These are phyloP conservation scores for Phytophthora colocasiae DNA, from an alignment of 352 stramenopile genomes.

Conservation along the genomic window DNA sequence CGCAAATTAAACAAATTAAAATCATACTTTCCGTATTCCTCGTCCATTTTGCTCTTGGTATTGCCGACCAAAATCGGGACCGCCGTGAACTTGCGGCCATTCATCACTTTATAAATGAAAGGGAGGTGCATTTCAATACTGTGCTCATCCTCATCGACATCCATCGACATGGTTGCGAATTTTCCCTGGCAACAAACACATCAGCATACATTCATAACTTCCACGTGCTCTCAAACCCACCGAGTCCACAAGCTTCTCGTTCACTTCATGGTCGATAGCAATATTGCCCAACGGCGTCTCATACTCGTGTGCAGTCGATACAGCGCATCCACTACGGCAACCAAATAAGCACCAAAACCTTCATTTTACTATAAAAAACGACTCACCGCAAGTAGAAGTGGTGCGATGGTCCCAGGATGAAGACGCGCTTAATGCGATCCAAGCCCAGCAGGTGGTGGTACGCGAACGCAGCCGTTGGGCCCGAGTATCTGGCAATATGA, in stretches of 20 bases:
- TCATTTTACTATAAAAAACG: background rate
- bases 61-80: conserved; percentile 97
- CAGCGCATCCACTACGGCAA: conserved; percentile 68
- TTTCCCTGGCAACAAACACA: conserved; percentile 50
- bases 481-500: conserved; percentile 86
- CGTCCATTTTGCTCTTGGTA: conserved; percentile 86
- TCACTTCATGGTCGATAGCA: conserved; percentile 90
- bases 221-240: conserved; percentile 30
- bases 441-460: conserved; percentile 91
- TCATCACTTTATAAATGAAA: conserved; percentile 92
- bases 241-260: conserved; percentile 87
- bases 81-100: conserved; percentile 83
- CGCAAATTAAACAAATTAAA: background rate
- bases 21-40: conserved; percentile 82
- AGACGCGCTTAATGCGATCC: conserved; percentile 75
- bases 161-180: conserved; percentile 80
- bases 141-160: conserved; percentile 96
- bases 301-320: conserved; percentile 87
- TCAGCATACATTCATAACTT: conserved; percentile 1
- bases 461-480: conserved; percentile 93
- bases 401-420: conserved; percentile 96
- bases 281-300: conserved; percentile 96
- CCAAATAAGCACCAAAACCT: conserved; percentile 5
- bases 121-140: conserved; percentile 98
- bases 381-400: conserved; percentile 94